A percentile compares a stretch with the other conserved stretches of the same genome.
phyloP scores from a whole-genome alignment of 768 basidiomycete species.

The Serendipita indica region DNA sequence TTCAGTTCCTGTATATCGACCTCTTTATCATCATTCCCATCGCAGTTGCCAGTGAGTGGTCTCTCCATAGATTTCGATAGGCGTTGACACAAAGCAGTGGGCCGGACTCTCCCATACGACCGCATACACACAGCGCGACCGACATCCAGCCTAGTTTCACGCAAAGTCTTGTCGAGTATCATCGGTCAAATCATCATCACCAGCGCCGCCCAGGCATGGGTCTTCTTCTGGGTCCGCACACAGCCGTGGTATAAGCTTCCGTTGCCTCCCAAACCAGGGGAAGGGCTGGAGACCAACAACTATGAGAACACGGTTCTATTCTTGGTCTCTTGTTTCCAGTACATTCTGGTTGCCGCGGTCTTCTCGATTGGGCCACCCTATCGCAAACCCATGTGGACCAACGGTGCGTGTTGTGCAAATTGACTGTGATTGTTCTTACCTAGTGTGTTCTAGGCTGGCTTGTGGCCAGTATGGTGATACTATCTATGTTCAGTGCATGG shows the following conservation, averaged over 20 bases:
- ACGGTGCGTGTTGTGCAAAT: slow-evolving; percentile 39
- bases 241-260: slow-evolving; percentile 84
- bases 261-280: slow-evolving; percentile 32
- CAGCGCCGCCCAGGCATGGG: slow-evolving; percentile 67
- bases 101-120: slow-evolving; percentile 79
- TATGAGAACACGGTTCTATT: slow-evolving; percentile 90
- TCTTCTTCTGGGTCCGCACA: slow-evolving; percentile 72
- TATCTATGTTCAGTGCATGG: slow-evolving; percentile 60
- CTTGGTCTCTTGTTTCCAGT: slow-evolving; percentile 94
- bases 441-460: slow-evolving; percentile 45
- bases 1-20: slow-evolving; percentile 95
- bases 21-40: slow-evolving; percentile 95
- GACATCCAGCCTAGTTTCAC: slow-evolving; percentile 89
- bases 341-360: slow-evolving; percentile 89
- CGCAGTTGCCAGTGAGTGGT: slow-evolving; percentile 80
- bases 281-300: slow-evolving; percentile 61
- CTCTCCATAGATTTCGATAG: slow-evolving; percentile 9
- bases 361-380: slow-evolving; percentile 98
- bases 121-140: slow-evolving; percentile 79
- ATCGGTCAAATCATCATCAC: slow-evolving; percentile 86
- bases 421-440: slow-evolving; percentile 3
- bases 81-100: slow-evolving; percentile 44
- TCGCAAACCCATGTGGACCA: slow-evolving; percentile 87
- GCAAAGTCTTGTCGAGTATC: slow-evolving; percentile 85
- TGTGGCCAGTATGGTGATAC: slow-evolving; percentile 54